Evolutionary conservation across 1,284 basidiomycete species (phyloP).

Genomic region (Ustilago sp.): DNA sequence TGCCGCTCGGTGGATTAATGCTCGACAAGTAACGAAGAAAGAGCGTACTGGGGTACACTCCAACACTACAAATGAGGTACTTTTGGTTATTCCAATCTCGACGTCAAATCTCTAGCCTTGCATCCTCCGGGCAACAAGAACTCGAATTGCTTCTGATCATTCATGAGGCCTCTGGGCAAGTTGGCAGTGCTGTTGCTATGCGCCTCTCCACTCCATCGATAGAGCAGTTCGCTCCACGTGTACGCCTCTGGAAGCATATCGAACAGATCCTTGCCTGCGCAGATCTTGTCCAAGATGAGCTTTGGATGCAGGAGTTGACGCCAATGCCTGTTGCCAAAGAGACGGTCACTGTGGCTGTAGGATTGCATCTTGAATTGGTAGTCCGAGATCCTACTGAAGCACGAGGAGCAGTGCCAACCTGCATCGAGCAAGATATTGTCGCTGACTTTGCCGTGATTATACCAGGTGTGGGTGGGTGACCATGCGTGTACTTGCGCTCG

Average conservation of each 20-base stretch:
- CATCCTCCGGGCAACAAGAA: slow-evolving; percentile 77
- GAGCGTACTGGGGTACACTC: not conserved
- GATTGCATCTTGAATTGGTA: slow-evolving; percentile 76
- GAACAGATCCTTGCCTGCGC: slow-evolving; percentile 77
- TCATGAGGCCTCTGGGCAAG: slow-evolving; percentile 74
- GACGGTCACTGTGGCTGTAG: slow-evolving; percentile 77
- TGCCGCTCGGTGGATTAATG: no score
- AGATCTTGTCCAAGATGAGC: slow-evolving; percentile 76
- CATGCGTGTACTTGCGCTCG: slow-evolving; percentile 74
- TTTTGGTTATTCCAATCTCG: not conserved
- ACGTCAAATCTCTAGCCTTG: slow-evolving; percentile 25
- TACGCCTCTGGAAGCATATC: slow-evolving; percentile 75
- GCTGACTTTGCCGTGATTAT: slow-evolving; percentile 75
- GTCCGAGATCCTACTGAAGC: slow-evolving; percentile 76
- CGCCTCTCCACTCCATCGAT: slow-evolving; percentile 38
- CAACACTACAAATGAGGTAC: not conserved
- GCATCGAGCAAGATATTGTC: slow-evolving; percentile 76
- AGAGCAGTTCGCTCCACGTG: slow-evolving; percentile 67
- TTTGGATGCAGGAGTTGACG: slow-evolving; percentile 72
- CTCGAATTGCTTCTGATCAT: slow-evolving; percentile 73
- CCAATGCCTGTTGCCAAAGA: slow-evolving; percentile 72
- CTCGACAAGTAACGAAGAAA: no score
- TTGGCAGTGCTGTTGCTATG: slow-evolving; percentile 72
- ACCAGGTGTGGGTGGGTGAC: slow-evolving; percentile 70
- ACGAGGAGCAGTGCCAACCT: slow-evolving; percentile 74